These are phyloP conservation scores for Trichoderma cornu-damae DNA, from an alignment of 2,329 filamentous ascomycete genomes.

Conservation along the genomic window DNA sequence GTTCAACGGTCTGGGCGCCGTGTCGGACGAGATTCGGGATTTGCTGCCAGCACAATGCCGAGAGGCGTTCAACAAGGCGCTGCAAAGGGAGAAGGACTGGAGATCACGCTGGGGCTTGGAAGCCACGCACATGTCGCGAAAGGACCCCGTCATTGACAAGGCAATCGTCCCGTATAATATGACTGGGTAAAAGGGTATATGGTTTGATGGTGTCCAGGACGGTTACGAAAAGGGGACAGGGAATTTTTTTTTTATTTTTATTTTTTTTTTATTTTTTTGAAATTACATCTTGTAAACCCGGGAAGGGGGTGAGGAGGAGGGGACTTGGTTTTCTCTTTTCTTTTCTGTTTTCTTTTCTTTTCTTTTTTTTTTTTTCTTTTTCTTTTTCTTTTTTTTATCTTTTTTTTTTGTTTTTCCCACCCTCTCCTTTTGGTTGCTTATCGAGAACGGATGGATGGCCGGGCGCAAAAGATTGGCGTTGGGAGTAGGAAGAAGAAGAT, in stretches of 20 bases:
- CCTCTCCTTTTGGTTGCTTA: not conserved
- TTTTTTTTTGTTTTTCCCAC: not conserved
- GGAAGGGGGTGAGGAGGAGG: too few relatives aligned
- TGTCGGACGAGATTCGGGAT: slow-evolving; percentile 60
- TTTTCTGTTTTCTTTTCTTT: not conserved
- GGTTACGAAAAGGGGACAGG: not conserved
- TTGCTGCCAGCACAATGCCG: slow-evolving; percentile 67
- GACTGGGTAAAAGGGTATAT: slow-evolving; percentile 27
- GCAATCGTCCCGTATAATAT: slow-evolving; percentile 56
- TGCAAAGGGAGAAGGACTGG: slow-evolving; percentile 63
- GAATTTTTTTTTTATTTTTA: too few relatives aligned
- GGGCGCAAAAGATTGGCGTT: slow-evolving; percentile 16
- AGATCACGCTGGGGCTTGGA: slow-evolving; percentile 71
- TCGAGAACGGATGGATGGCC: not conserved
- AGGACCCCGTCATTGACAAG: slow-evolving; percentile 56
- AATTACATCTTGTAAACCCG: not conserved
- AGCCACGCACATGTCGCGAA: slow-evolving; percentile 47
- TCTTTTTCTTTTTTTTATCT: not conserved
- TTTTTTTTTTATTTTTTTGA: not conserved
- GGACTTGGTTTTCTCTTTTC: too few relatives aligned
- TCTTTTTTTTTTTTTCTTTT: not conserved
- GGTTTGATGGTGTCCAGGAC: not conserved
- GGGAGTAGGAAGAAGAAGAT: slow-evolving; percentile 13
- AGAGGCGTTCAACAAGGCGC: slow-evolving; percentile 63
- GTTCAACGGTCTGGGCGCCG: slow-evolving; percentile 57